Base-by-base conservation (phyloP, 495 filamentous ascomycete genomes). In the Cercophora newfieldiana region DNA sequence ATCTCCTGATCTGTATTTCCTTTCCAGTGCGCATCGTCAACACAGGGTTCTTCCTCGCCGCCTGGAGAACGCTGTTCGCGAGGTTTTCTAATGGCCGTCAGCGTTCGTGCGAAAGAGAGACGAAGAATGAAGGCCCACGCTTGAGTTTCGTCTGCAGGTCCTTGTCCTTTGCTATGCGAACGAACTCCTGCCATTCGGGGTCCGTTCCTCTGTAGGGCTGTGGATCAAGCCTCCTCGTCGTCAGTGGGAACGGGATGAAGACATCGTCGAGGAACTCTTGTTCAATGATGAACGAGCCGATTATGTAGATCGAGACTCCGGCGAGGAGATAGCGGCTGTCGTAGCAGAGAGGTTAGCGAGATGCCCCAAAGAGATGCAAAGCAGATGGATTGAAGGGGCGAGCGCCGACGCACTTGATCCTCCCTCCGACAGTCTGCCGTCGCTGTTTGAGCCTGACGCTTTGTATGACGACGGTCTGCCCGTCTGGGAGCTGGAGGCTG, bases 121-220 rank as follows among this genome's bases (percentile, higher is more conserved):
- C 16, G 7, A 16, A 7, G 44, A 22, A 10, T 1, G 28, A 28
- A 6, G 5, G 59, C 81, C 61, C 74, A 90, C 88, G 67, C 74
- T 79, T 79, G 21, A 91, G 79, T 19, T 72, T 71, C 30, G 76
- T 66, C 26, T 84, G 67, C 60, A 81, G 76, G 29, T 82, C 68
- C 21, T 67, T 70, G 70, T 93, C 81, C 26, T 80, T 78, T 24
- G 84, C 82, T 22, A 91, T 77, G 44, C 82, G 83, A 21, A 86
- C 69, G 66, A 91, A 93, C 51, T 82, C 78, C 68, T 84, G 79
- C 89, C 89, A 93, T 73, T 93, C 91, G 3, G 90, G 89, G 71
- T 91, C 88, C 2, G 77, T 82, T 25, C 81, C 78, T 24, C 81
- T 78, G 74, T 92, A 94, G 16, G 77, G 77, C 26, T 66, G 48